Conservation (phyloP, 2,329 filamentous ascomycete species). For the Fonsecaea monophora region DNA sequence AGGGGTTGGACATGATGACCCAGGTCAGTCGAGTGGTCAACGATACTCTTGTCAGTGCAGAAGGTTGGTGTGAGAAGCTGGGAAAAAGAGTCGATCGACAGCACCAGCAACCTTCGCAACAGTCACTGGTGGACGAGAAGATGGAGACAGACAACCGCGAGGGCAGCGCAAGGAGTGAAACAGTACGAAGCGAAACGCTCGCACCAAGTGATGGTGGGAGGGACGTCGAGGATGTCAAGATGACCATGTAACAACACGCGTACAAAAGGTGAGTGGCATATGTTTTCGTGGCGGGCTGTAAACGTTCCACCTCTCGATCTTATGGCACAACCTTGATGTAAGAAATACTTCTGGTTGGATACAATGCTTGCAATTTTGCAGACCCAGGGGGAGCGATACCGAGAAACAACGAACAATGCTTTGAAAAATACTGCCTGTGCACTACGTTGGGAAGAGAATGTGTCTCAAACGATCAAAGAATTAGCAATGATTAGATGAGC, state of each 20-base stretch:
- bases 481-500: conserved; percentile 1
- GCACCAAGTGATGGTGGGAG: conserved; percentile 10
- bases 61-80: conserved; percentile 85
- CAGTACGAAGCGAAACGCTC: conserved; percentile 12
- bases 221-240: conserved; percentile 13
- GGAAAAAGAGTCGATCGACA: conserved; percentile 56
- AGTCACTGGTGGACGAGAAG: conserved; percentile 16
- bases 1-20: conserved; percentile 91
- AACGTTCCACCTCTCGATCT: not conserved
- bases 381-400: not conserved
- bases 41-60: conserved; percentile 86
- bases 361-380: not conserved
- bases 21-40: conserved; percentile 89
- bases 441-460: not conserved
- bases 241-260: conserved; percentile 24
- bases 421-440: not conserved
- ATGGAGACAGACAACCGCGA: conserved; percentile 9
- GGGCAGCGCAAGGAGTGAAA: conserved; percentile 19
- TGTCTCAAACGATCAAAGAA: not conserved
- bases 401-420: not conserved
- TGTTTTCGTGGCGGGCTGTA: not conserved
- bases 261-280: conserved; percentile 6
- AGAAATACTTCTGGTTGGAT: not conserved
- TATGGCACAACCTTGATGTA: conserved; percentile 4
- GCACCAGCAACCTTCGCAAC: conserved; percentile 21